Evolutionary conservation across 805 yeast species (phyloP), one percentile per base, ranked within the genome.

Genomic region (Saccharomycopsis fermentans): DNA sequence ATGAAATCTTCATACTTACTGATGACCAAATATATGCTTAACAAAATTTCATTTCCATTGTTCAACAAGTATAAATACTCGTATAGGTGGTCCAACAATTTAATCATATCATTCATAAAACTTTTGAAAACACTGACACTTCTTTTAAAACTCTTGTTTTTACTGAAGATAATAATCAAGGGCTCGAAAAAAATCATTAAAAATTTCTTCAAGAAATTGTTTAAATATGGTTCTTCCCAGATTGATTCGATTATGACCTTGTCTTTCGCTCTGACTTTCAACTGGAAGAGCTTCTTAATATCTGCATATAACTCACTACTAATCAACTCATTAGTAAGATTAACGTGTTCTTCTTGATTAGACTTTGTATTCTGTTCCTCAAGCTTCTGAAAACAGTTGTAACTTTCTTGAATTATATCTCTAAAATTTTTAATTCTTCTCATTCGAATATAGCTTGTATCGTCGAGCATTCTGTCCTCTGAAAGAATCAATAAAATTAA

Each of bases 141-240:
- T 54, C 81, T 73, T 62, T 85, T 81, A 59, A 88, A 77, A 58
- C 81, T 79, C 3, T 92, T 87, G 35, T 79, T 77, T 61, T 81
- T 81, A 73, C 87, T 85, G 0, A 88, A 76, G 32, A 77, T 77
- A 21, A 27, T 58, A 58, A 87, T 84, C 68, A 88, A 72, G 1
- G 95, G 94, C 62, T 84, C 85, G 67, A 86, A 87, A 62, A 87
- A 82, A 62, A 87, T 74, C 1, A 88, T 74, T 53, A 94, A 76
- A 32, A 90, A 74, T 54, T 87, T 88, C 63, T 86, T 86, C 59
- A 91, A 74, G 48, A 92, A 76, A 39, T 77, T 77, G n/a, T 90
- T 83, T 52, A 95, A 73, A 63, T 87, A 88, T 0, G 92, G 90
- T 65, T 91, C 96, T 52, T 81, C 82, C 96, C 96, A 89, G 50